These are phyloP conservation scores for Pyrenophora tritici-repentis DNA, from an alignment of 2,329 filamentous ascomycete genomes.

Conservation along the genomic window DNA sequence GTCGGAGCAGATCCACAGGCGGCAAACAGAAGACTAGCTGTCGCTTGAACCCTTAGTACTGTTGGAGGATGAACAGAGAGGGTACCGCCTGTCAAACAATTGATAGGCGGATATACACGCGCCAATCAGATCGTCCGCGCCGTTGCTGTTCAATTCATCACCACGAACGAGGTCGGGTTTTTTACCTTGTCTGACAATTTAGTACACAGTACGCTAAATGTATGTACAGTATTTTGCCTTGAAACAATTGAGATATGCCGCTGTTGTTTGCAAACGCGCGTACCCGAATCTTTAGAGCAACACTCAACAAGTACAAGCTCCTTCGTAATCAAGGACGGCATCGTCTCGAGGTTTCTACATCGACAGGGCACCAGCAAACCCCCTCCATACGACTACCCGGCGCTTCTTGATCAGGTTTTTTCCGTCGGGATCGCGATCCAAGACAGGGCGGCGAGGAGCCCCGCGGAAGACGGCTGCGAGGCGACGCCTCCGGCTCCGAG, in stretches of 20 bases:
- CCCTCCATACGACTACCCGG: neutral
- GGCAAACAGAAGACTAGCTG: neutral
- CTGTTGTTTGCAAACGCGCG: no score
- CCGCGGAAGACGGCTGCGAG: neutral
- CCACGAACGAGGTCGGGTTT: no score
- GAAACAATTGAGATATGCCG: no score
- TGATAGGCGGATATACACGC: constrained; percentile 4
- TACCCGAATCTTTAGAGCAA: no score
- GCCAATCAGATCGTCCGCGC: neutral
- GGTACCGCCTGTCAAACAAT: neutral
- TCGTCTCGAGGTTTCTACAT: neutral
- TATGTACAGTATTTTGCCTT: no score
- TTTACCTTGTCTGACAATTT: no score
- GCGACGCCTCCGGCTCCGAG: neutral
- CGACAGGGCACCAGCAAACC: neutral
- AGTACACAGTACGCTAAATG: no score
- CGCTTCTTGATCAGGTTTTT: constrained; percentile 4
- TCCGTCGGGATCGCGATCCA: constrained; percentile 8
- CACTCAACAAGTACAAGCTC: neutral
- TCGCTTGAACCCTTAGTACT: neutral
- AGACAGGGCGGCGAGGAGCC: neutral
- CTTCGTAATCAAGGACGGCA: neutral
- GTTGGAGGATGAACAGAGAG: neutral
- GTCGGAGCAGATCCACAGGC: neutral
- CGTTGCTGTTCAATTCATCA: neutral